Evolutionary conservation across 2,329 filamentous ascomycete species (phyloP), one percentile per base, ranked within the genome.

Genomic region (Aulographum hederae): DNA sequence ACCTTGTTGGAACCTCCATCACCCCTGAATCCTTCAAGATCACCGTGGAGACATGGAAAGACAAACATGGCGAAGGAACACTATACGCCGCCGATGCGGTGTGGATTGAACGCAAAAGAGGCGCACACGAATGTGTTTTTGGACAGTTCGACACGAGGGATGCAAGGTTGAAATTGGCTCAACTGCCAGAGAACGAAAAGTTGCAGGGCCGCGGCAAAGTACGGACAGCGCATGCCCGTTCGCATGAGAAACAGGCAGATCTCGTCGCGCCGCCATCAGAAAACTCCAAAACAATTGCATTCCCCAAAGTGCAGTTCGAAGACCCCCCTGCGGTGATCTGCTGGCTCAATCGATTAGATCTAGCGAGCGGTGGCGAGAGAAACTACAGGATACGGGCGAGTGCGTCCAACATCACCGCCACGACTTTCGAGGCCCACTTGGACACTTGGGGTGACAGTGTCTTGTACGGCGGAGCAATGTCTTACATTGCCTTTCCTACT

Each of bases 21-120:
- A 44, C 41, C 3, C 33, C 35, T 2, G 30, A 34, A 3, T 26
- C 28, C 10, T 45, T 48, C 33, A 32, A 37, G 2, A 38, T 48
- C 13, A 37, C 36, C 3, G 31, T 46, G 12, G 43, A 46, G 30
- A 44, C 43, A 6, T 48, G 46, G 46, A n/a, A n/a, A n/a, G n/a
- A n/a, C n/a, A n/a, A n/a, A n/a, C n/a, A n/a, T n/a, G 43, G 39
- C 16, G 29, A 34, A 8, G 37, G 34, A 16, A 34, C 38, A 2
- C 34, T 48, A 13, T 41, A 38, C 30, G 37, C 37, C 8, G 46
- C 43, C 17, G 39, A 36, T 17, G 38, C 37, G 27, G 39, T 37
- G 6, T 48, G 45, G 45, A 43, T 48, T 13, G 46, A 48, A 37
- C 43, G 44, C 31, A 45, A 43, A 17, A 34, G 35, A n/a, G 34